Conservation (phyloP, 257 asterid genomes). For the Pogostemon cablin region DNA sequence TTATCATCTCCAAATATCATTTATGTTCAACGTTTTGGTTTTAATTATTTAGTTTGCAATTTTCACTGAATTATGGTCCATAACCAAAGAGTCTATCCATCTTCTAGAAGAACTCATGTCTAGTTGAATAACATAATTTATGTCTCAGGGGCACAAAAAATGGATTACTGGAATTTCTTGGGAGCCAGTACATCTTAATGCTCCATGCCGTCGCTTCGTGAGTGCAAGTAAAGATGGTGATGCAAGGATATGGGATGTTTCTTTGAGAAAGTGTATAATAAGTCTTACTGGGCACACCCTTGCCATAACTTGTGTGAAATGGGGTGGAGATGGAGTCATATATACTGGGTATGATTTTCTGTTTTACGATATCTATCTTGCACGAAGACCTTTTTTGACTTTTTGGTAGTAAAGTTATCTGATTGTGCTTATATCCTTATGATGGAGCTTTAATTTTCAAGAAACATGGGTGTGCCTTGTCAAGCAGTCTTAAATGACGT, state of each 20-base stretch:
- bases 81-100: constrained; percentile 6
- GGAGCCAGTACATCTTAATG: constrained; percentile 92
- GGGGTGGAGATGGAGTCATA: constrained; percentile 98
- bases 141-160: constrained; percentile 92
- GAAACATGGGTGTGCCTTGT: constrained; percentile 1
- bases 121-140: constrained; percentile 23
- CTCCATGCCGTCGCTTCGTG: constrained; percentile 92
- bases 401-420: constrained; percentile 5
- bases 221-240: constrained; percentile 99
- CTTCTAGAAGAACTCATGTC: constrained; percentile 12
- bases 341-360: constrained; percentile 78
- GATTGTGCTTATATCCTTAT: constrained; percentile 12
- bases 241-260: constrained; percentile 96
- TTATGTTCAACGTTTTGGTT: neutral
- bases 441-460: constrained; percentile 16
- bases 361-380: constrained; percentile 8
- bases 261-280: constrained; percentile 66
- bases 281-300: constrained; percentile 88
- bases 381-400: neutral
- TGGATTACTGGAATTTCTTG: constrained; percentile 98
- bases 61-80: constrained; percentile 13
- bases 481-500: constrained; percentile 16
- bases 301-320: constrained; percentile 94
- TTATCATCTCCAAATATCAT: constrained; percentile 5
- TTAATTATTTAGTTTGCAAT: constrained; percentile 7